These are phyloP conservation scores for Phytophthora tentaculata DNA, from an alignment of 352 stramenopile species.

Conservation along the genomic window DNA sequence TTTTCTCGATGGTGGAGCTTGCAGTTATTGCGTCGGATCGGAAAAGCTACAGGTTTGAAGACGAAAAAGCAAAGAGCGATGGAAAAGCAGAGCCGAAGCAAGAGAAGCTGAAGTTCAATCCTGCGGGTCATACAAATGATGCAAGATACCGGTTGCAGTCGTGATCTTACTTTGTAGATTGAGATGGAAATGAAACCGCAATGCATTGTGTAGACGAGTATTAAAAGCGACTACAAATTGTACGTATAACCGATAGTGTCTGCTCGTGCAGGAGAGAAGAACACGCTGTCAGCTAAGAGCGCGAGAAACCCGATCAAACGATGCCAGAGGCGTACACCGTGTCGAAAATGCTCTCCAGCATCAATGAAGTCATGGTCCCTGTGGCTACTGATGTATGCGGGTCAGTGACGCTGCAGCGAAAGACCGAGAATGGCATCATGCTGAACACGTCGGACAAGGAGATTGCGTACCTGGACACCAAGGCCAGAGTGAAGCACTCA, in stretches of 20 bases:
- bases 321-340: constrained; percentile 80
- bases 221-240: constrained; percentile 9
- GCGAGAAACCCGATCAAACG: not conserved
- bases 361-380: constrained; percentile 82
- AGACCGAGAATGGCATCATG: constrained; percentile 81
- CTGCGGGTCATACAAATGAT: constrained; percentile 2
- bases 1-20: constrained; percentile 88
- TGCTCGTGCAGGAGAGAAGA: constrained; percentile 12
- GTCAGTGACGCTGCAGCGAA: constrained; percentile 73
- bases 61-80: constrained; percentile 68
- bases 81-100: constrained; percentile 37
- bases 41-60: constrained; percentile 77
- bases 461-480: constrained; percentile 78
- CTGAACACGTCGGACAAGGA: constrained; percentile 77
- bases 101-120: constrained; percentile 20
- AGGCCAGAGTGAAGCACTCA: constrained; percentile 78
- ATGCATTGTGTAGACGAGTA: constrained; percentile 17
- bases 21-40: constrained; percentile 79
- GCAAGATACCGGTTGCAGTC: constrained; percentile 10
- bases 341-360: constrained; percentile 84
- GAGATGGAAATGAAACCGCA: constrained; percentile 30
- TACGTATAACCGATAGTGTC: constrained; percentile 23
- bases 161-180: constrained; percentile 25
- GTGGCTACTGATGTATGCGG: constrained; percentile 51
- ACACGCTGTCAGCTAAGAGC: constrained; percentile 2